Evolutionary conservation across 129 eudicot species (phyloP).

Genomic region (Helichrysum umbraculigerum): DNA sequence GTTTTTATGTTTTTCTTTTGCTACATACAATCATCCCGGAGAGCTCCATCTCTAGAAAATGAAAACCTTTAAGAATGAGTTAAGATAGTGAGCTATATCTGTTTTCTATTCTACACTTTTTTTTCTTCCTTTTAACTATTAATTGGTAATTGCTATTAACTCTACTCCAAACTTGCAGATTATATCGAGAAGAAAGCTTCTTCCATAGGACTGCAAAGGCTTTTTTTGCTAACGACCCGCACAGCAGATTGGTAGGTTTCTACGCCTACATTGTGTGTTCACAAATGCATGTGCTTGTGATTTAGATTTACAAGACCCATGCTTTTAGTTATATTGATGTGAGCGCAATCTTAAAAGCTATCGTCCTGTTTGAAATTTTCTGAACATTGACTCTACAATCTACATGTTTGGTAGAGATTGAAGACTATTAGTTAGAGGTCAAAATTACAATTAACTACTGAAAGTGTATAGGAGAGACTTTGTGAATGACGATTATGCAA

Average conservation of each 20-base stretch:
- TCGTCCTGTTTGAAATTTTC: not conserved
- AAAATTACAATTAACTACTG: not conserved
- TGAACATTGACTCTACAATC: not conserved
- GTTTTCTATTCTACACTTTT: not conserved
- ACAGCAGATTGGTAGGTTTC: conserved; percentile 84
- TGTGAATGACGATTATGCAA: not conserved
- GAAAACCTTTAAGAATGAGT: not conserved
- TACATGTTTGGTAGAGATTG: not conserved
- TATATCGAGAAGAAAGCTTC: conserved; percentile 93
- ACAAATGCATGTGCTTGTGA: not conserved
- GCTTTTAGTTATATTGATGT: not conserved
- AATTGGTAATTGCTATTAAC: not conserved
- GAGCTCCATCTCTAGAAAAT: not conserved
- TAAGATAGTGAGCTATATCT: not conserved
- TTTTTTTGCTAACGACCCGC: conserved; percentile 88
- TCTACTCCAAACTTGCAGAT: conserved; percentile 50
- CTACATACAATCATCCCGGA: not conserved
- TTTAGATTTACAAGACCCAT: not conserved
- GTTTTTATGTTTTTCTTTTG: not conserved
- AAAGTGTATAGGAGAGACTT: not conserved
- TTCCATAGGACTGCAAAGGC: conserved; percentile 69
- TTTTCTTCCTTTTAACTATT: not conserved
- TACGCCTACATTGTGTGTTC: not conserved
- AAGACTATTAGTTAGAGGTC: not conserved
- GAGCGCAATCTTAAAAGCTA: not conserved